Conservation (phyloP, 78 protist species). For the Planoprotostelium fungivorum region DNA sequence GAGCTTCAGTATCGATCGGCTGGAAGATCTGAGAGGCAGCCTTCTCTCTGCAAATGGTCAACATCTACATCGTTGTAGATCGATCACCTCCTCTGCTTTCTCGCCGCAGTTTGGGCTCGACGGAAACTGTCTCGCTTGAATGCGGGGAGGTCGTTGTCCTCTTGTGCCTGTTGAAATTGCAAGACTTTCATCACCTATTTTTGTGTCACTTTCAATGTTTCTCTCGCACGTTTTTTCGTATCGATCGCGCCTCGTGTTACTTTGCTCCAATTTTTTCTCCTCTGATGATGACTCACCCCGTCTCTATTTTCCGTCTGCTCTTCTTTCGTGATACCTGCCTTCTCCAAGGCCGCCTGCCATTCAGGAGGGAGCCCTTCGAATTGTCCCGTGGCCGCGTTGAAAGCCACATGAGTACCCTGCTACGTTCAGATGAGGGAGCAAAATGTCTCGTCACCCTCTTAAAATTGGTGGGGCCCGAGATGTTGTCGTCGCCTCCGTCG, state of each 20-base stretch:
- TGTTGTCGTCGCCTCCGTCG: neutral
- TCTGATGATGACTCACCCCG: neutral
- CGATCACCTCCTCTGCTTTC: neutral
- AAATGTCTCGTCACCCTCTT: neutral
- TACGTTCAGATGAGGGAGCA: neutral
- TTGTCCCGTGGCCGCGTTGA: slow-evolving; percentile 48
- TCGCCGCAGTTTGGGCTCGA: neutral
- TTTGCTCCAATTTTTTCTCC: too few species aligned
- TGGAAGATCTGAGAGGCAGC: neutral
- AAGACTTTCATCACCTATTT: neutral
- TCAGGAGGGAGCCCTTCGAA: slow-evolving; percentile 69
- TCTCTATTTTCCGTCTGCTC: slow-evolving; percentile 6
- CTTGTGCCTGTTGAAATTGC: neutral
- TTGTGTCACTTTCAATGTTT: neutral
- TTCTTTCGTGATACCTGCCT: slow-evolving; percentile 58
- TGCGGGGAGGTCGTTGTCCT: neutral
- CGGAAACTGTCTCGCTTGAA: neutral
- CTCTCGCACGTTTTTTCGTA: too few species aligned
- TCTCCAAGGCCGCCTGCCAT: slow-evolving; percentile 53
- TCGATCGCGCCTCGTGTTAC: too few species aligned
- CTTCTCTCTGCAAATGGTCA: too few species aligned
- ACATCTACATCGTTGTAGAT: too few species aligned
- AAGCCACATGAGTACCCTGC: slow-evolving; percentile 46
- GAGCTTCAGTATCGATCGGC: neutral
- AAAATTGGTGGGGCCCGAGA: neutral